A percentile compares a stretch with the other conserved stretches of the same genome.
Evolutionary conservation across 2,329 filamentous ascomycete genomes (phyloP).

Genomic region (Penicillium sp.): DNA sequence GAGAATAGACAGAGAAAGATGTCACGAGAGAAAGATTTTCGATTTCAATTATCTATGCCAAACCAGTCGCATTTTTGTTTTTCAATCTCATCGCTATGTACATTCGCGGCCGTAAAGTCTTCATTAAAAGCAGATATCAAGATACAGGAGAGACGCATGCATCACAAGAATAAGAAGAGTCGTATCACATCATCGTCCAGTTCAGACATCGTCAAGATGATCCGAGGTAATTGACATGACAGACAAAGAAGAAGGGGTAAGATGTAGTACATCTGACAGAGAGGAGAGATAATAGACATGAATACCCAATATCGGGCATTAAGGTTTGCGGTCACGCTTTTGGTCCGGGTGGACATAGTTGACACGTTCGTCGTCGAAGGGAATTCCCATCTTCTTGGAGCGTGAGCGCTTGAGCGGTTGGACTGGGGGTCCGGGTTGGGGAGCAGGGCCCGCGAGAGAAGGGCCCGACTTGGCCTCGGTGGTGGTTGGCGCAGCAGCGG

Average conservation of each 20-base stretch:
- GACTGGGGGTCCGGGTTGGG: slow-evolving; percentile 28
- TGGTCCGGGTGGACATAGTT: slow-evolving; percentile 40
- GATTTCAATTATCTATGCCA: slow-evolving; percentile 14
- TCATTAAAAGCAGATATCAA: slow-evolving; percentile 28
- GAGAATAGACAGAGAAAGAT: not conserved
- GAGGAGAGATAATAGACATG: slow-evolving; percentile 10
- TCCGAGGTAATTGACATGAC: slow-evolving; percentile 16
- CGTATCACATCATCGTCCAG: slow-evolving; percentile 25
- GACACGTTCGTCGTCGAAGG: slow-evolving; percentile 38
- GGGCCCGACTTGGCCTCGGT: slow-evolving; percentile 38
- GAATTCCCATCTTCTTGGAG: slow-evolving; percentile 33
- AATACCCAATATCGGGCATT: not conserved
- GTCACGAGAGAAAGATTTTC: not conserved
- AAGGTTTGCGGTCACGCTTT: slow-evolving; percentile 31
- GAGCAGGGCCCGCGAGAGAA: slow-evolving; percentile 30
- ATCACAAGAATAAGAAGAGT: slow-evolving; percentile 19
- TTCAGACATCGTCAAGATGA: slow-evolving; percentile 27
- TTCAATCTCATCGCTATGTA: slow-evolving; percentile 22
- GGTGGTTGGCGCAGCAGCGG: slow-evolving; percentile 34
- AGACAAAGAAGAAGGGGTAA: slow-evolving; percentile 5
- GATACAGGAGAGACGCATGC: slow-evolving; percentile 19
- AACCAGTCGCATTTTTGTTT: slow-evolving; percentile 19
- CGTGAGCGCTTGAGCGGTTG: slow-evolving; percentile 35
- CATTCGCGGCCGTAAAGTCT: slow-evolving; percentile 22
- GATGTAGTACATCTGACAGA: slow-evolving; percentile 4